Evolutionary conservation across 164 flowering plant species (phyloP), one percentile per base, ranked within the genome.

Genomic region (Stephania japonica): DNA sequence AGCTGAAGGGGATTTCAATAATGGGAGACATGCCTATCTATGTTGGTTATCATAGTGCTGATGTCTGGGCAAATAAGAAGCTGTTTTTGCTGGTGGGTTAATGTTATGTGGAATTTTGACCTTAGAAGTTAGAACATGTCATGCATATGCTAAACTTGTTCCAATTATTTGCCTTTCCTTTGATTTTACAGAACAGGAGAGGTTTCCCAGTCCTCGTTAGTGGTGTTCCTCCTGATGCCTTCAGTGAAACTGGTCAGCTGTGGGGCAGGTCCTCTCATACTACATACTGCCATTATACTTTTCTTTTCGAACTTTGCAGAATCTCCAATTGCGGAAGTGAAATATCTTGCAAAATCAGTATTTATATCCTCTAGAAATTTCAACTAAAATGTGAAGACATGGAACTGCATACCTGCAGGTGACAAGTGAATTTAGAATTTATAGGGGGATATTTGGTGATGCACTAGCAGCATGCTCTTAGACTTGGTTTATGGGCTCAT

Each of bases 1-100:
- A 70, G 70, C 73, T 19, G 50, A 95, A 89, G 77, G 99, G 97
- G 56, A 88, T 95, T 71, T 86, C 82, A 70, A 91, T 95, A 78
- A 91, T 93, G 96, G 99, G 97, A 73, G 98, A 95, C 85, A 95
- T 93, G 99, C 99, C 99, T 63, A 95, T 95, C 64, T 95, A 95
- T 81, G 98, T 95, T 14, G 99, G 96, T 68, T 91, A 93, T 85
- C 99, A 95, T 77, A 93, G 97, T 85, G 98, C 99, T 44, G 99
- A 95, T 86, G 97, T 91, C 61, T 95, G 99, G 99, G 99, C 99
- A 72, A 93, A 95, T 76, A 91, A 83, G 80, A 89, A 84, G 68
- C 86, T 87, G 6, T 95, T 95, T 86, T 83, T 84, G 73, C 86
- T 95, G 90, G 99, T 93, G 72, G 77, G 93, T 82, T 62, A 41